A percentile compares a stretch with the other conserved stretches of the same genome.
phyloP scores from a whole-genome alignment of 495 filamentous ascomycete species.

The Eremomyces bilateralis region DNA sequence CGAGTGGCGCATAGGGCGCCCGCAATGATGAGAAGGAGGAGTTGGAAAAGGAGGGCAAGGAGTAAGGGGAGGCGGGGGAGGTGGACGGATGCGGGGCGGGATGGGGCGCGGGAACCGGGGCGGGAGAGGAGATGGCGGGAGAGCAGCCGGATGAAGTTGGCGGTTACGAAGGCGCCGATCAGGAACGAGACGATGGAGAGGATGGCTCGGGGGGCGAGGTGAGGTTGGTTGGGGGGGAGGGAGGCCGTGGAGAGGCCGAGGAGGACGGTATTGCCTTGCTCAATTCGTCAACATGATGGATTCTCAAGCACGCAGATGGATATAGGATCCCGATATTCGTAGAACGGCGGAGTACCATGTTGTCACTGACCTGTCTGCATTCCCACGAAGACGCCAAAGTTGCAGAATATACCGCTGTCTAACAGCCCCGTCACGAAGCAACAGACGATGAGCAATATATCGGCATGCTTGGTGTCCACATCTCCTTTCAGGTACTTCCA shows the following conservation, averaged over 20 bases:
- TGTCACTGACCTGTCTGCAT: conserved; percentile 13
- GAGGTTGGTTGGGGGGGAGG: conserved; percentile 7
- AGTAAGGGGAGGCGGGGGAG: conserved; percentile 27
- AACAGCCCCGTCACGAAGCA: conserved; percentile 12
- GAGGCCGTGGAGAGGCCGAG: conserved; percentile 12
- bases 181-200: conserved; percentile 12
- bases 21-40: conserved; percentile 30
- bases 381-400: conserved; percentile 13
- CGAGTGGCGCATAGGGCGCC: conserved; percentile 32
- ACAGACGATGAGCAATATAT: conserved; percentile 9
- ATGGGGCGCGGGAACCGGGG: conserved; percentile 28
- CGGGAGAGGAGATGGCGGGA: conserved; percentile 1
- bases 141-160: not conserved
- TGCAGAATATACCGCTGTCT: conserved; percentile 10
- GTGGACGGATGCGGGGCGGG: conserved; percentile 6
- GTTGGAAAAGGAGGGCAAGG: conserved; percentile 35
- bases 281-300: not conserved
- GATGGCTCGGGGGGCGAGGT: conserved; percentile 9
- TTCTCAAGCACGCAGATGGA: too few relatives aligned
- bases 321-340: too few relatives aligned
- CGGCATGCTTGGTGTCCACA: too few relatives aligned
- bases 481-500: too few relatives aligned
- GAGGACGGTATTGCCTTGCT: conserved; percentile 13
- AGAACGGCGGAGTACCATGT: too few relatives aligned
- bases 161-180: conserved; percentile 7